Percentiles rank a stretch among this genome's conserved stretches.
These are phyloP conservation scores for Halophytophthora batemanensis DNA, from an alignment of 352 stramenopile genomes.

Conservation along the genomic window DNA sequence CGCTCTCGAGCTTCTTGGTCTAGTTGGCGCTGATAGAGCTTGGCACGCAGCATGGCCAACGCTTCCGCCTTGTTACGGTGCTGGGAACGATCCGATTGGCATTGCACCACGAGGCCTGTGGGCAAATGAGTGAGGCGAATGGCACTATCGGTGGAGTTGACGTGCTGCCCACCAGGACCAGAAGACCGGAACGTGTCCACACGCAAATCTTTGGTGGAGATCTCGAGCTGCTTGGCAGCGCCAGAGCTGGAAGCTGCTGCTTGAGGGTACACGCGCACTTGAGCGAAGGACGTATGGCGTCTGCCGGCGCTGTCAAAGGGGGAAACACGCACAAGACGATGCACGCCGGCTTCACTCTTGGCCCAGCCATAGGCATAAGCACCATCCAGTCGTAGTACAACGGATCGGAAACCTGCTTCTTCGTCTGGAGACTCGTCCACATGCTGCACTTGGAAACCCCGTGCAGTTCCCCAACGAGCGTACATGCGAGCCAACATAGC, in stretches of 20 bases:
- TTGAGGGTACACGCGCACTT: constrained; percentile 76
- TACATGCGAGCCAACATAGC: constrained; percentile 97
- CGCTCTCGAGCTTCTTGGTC: constrained; percentile 40
- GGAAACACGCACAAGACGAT: constrained; percentile 93
- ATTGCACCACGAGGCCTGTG: constrained; percentile 92
- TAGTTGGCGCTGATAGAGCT: constrained; percentile 71
- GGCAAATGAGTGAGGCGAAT: constrained; percentile 96
- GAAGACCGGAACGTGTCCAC: constrained; percentile 94
- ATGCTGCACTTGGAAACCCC: constrained; percentile 67
- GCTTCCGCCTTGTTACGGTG: constrained; percentile 92
- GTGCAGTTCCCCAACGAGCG: constrained; percentile 48
- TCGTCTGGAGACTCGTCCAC: constrained; percentile 85
- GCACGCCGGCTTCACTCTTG: constrained; percentile 93
- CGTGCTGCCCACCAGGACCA: constrained; percentile 94
- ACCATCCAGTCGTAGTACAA: constrained; percentile 56
- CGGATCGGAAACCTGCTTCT: constrained; percentile 66
- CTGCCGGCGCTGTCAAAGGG: constrained; percentile 93
- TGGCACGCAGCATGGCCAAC: constrained; percentile 77
- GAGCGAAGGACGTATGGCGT: constrained; percentile 95
- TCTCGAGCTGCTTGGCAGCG: constrained; percentile 39
- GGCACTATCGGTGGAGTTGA: constrained; percentile 97
- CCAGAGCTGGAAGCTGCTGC: constrained; percentile 22
- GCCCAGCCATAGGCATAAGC: constrained; percentile 92
- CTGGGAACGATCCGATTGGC: constrained; percentile 93
- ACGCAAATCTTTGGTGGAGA: constrained; percentile 87